Evolutionary conservation across 345 rosid genomes (phyloP), one percentile per base, ranked within the genome.

Genomic region (Eucalyptus sideroxylon): DNA sequence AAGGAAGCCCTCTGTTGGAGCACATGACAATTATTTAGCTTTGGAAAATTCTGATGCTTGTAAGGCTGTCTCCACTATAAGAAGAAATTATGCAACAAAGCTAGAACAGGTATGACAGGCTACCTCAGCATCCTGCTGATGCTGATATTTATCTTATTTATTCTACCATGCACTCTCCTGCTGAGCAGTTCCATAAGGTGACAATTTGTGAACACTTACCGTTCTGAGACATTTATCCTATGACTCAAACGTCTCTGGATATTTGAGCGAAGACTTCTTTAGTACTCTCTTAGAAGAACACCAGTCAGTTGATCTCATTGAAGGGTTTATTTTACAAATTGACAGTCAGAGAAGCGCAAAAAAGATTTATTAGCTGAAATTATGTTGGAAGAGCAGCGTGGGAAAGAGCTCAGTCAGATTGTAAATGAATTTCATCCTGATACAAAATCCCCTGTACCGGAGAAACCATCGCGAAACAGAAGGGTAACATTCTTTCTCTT

Each of bases 331-430:
- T 90, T 91, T 49, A 88, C 87, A 56, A 87, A 60, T 89, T 91
- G 72, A n/a, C 94, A 98, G 99, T 95, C 97, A 30, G 99, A 93
- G 95, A 95, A 92, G 95, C 95, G 95, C n/a, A 97, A 95, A 89
- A 93, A 91, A 87, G 96, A 95, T 87, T 90, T 98, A 82, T 89
- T 97, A 85, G 93, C 95, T 90, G 96, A 97, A 92, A 91, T 95
- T 60, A 50, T 96, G 92, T 88, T 94, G 93, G 98, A 97, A 92
- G 95, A 96, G 93, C 93, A 95, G 88, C 95, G 86, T 69, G 93
- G 95, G 89, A 93, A 91, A 93, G 97, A 95, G 80, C 94, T 96
- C 86, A 94, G 97, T 51, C 91, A 92, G 90, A 92, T 92, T 89
- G 95, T 94, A 88, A 94, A 94, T 85, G 97, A 95, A 72, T 87